Evolutionary conservation across 1,284 basidiomycete genomes (phyloP), one percentile per base, ranked within the genome.

Genomic region (Pascua guehoae): DNA sequence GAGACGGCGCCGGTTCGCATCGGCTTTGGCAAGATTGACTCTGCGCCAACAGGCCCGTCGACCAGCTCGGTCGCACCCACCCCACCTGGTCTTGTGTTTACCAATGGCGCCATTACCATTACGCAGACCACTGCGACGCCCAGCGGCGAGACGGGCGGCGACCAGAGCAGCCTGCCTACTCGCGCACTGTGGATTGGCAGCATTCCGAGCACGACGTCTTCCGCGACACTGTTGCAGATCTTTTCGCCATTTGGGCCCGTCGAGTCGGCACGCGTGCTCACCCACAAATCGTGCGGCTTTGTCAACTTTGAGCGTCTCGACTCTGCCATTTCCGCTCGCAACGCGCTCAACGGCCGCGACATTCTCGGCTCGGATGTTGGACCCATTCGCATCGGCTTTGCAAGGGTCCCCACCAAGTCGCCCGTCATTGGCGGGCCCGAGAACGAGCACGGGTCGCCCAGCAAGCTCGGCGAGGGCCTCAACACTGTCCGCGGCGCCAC

Each of bases 251-350:
- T 93, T 70, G 95, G 96, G 0, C 89, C 94, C 1, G 95, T 98
- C 63, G 96, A 98, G 78, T 95, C 91, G 50, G 94, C 93, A 12
- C 82, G 95, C 52, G 92, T 98, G 9, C 80, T 98, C 67, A 92
- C 91, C 3, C 92, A 96, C 81, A 98, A 98, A 65, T 71, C 66
- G 44, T 73, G 71, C 54, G 70, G 71, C 2, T 72, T 75, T 86
- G 88, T 98, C 80, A 98, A 98, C 76, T 98, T 96, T 75, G 95
- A 98, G 77, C 87, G 91, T 56, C 82, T 97, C 47, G 96, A 98
- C 72, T 94, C 97, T 72, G 96, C 95, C 43, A 89, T 97, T 56
- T 83, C 91, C 36, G 95, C 95, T 39, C 85, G 94, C 59, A 96
- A 96, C 74, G 89, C 94, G 15, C 81, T 98, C 56, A 95, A 97